phyloP scores from a whole-genome alignment of 495 filamentous ascomycete genomes.

The Achaetomiella virescens region DNA sequence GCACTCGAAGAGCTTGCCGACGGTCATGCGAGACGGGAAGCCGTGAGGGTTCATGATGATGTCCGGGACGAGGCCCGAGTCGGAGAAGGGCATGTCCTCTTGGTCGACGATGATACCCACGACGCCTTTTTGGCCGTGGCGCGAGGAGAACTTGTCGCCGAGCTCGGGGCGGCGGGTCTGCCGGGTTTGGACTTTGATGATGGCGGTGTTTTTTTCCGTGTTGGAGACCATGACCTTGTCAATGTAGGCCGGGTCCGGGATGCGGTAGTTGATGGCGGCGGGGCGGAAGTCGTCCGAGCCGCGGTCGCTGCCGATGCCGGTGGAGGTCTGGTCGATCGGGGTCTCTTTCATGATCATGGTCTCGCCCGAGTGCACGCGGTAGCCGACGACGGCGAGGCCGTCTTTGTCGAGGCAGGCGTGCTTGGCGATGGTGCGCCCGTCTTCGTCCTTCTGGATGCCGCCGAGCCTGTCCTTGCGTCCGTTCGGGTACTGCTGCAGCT shows the following conservation, averaged over 20 bases:
- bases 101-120: constrained; percentile 93
- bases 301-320: constrained; percentile 57
- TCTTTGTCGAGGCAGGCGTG: constrained; percentile 69
- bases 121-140: constrained; percentile 98
- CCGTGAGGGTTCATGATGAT: constrained; percentile 99
- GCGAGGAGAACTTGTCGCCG: constrained; percentile 97
- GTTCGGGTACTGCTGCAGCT: constrained; percentile 75
- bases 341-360: constrained; percentile 82
- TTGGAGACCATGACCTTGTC: constrained; percentile 89
- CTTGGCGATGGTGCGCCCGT: constrained; percentile 54
- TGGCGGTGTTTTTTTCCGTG: constrained; percentile 70
- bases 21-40: constrained; percentile 99
- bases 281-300: constrained; percentile 58
- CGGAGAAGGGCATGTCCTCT: constrained; percentile 94
- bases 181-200: constrained; percentile 86
- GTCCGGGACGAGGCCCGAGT: constrained; percentile 82
- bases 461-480: constrained; percentile 68
- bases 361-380: constrained; percentile 63
- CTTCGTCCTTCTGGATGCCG: constrained; percentile 52
- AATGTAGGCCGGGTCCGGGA: constrained; percentile 77
- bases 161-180: constrained; percentile 92
- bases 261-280: constrained; percentile 71
- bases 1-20: constrained; percentile 95
- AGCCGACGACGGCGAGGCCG: constrained; percentile 78
- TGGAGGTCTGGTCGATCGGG: constrained; percentile 63